A percentile compares a stretch with the other conserved stretches of the same genome.
Conservation (phyloP, 2,329 filamentous ascomycete species). For the Fusarium luffae region DNA sequence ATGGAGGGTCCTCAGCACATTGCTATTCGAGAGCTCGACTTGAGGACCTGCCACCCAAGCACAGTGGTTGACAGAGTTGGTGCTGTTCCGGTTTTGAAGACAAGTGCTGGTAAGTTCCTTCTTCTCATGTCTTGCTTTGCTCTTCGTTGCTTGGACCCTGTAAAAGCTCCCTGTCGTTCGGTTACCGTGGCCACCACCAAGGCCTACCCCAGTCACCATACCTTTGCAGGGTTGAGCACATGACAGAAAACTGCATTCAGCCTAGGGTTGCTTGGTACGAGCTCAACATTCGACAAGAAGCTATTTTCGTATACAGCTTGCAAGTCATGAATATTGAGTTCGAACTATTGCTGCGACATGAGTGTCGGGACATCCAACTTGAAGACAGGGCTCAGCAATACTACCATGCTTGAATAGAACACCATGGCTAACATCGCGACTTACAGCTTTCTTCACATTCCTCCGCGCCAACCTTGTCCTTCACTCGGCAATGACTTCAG, state of each 20-base stretch:
- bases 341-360: neutral
- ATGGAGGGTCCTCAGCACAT: slow-evolving; percentile 50
- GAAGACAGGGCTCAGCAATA: neutral
- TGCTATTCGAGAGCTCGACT: slow-evolving; percentile 61
- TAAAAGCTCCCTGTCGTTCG: slow-evolving; percentile 28
- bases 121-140: slow-evolving; percentile 14
- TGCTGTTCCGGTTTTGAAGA: slow-evolving; percentile 67
- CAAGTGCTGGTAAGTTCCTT: slow-evolving; percentile 66
- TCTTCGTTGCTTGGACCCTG: slow-evolving; percentile 17
- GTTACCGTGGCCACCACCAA: slow-evolving; percentile 40
- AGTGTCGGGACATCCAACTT: neutral
- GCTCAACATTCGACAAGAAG: neutral
- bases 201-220: slow-evolving; percentile 18
- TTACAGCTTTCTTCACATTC: slow-evolving; percentile 82
- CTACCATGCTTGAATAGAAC: slow-evolving; percentile 1
- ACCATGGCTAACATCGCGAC: slow-evolving; percentile 32
- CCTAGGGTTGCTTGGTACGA: neutral
- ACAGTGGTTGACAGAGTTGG: slow-evolving; percentile 66
- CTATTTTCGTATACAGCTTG: slow-evolving; percentile 1
- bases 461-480: slow-evolving; percentile 83
- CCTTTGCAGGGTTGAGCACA: slow-evolving; percentile 9
- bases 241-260: slow-evolving; percentile 3
- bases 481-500: slow-evolving; percentile 69
- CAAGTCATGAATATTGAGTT: neutral
- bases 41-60: slow-evolving; percentile 59